Percentiles rank a stretch among this genome's conserved stretches.
phyloP scores from a whole-genome alignment of 495 filamentous ascomycete species.

The Tricharina praecox region DNA sequence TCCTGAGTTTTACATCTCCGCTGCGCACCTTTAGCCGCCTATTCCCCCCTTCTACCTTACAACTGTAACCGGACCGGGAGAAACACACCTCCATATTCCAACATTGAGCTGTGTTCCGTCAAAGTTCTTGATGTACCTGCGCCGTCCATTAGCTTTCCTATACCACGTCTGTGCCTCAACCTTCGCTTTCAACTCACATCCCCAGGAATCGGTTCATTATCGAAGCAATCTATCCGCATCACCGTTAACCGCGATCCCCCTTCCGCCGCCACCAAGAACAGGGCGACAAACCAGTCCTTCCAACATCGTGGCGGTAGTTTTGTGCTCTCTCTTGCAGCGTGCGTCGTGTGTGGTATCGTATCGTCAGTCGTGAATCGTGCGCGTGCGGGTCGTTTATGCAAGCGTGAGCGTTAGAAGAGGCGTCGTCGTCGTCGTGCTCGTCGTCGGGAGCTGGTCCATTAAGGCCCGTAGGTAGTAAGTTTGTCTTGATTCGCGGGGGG shows the following conservation, averaged over 20 bases:
- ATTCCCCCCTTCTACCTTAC: no score
- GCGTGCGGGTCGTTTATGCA: no score
- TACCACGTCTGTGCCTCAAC: not conserved
- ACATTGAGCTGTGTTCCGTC: slow-evolving; percentile 92
- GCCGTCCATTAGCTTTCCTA: not conserved
- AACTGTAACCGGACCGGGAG: no score
- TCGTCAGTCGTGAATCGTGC: not conserved
- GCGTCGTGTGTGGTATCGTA: not conserved
- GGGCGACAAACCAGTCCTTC: slow-evolving; percentile 42
- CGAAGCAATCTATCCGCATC: slow-evolving; percentile 43
- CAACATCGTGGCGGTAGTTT: slow-evolving; percentile 34
- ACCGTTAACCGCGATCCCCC: not conserved
- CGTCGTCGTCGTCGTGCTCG: no score
- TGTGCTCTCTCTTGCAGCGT: no score
- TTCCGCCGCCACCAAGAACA: not conserved
- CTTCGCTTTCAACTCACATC: slow-evolving; percentile 55
- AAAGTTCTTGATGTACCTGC: slow-evolving; percentile 70
- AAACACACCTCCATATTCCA: slow-evolving; percentile 59
- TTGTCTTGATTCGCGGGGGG: not conserved
- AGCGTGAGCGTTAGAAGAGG: no score
- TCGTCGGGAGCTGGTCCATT: no score
- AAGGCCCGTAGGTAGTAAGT: no score
- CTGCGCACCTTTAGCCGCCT: no score
- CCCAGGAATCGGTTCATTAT: slow-evolving; percentile 96
- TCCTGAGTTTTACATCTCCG: slow-evolving; percentile 81